Percentiles rank a stretch among this genome's conserved stretches.
These are phyloP conservation scores for Candida palmyrensis DNA, from an alignment of 805 yeast species.

Conservation along the genomic window DNA sequence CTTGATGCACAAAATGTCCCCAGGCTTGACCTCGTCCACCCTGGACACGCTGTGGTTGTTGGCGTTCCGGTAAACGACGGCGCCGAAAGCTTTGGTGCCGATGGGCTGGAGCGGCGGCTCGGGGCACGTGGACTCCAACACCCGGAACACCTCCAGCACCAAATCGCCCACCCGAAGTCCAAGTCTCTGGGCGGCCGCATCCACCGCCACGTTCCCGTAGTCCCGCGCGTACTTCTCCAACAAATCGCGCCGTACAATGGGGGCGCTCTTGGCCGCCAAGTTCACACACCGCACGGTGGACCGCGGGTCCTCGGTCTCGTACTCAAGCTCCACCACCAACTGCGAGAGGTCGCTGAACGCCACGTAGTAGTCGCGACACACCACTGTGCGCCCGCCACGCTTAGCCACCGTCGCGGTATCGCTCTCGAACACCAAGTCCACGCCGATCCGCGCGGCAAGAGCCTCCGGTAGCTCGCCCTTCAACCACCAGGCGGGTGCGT, in stretches of 20 bases:
- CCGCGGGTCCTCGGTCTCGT: slow-evolving; percentile 50
- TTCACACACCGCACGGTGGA: slow-evolving; percentile 36
- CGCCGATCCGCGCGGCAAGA: slow-evolving; percentile 35
- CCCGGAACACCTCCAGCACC: slow-evolving; percentile 16
- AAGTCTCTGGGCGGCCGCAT: slow-evolving; percentile 23
- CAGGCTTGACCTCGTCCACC: slow-evolving; percentile 65
- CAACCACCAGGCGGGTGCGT: slow-evolving; percentile 60
- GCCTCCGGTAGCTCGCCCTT: slow-evolving; percentile 52
- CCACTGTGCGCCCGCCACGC: slow-evolving; percentile 48
- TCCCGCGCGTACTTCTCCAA: slow-evolving; percentile 45
- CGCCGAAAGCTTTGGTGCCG: slow-evolving; percentile 70
- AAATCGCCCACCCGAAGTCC: slow-evolving; percentile 26
- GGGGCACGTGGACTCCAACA: slow-evolving; percentile 18
- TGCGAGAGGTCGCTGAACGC: slow-evolving; percentile 72
- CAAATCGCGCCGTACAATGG: slow-evolving; percentile 40
- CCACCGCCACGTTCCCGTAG: slow-evolving; percentile 48
- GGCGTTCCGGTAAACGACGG: slow-evolving; percentile 53
- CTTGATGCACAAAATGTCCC: slow-evolving; percentile 76
- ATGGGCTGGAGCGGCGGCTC: slow-evolving; percentile 57
- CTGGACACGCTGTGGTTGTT: slow-evolving; percentile 39
- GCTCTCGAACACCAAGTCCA: slow-evolving; percentile 56
- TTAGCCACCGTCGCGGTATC: slow-evolving; percentile 54
- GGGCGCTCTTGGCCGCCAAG: slow-evolving; percentile 33
- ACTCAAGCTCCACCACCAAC: slow-evolving; percentile 53
- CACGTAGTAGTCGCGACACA: slow-evolving; percentile 63